Percentiles rank a stretch among this genome's conserved stretches.
Evolutionary conservation across 116 monocot species (phyloP).

Genomic region (Dioscorea cayenensis): DNA sequence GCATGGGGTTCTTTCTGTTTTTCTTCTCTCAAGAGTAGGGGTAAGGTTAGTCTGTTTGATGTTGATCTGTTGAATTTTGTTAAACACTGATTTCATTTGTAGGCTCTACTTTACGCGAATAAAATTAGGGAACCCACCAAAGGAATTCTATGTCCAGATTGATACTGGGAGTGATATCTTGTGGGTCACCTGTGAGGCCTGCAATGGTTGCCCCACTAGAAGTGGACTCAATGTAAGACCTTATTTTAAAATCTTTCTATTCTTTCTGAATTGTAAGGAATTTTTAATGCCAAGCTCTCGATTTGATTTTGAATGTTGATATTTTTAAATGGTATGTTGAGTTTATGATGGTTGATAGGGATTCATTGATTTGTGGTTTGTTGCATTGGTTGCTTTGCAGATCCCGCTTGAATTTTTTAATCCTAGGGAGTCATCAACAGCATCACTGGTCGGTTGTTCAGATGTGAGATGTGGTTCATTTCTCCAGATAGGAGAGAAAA

Average conservation of each 20-base stretch:
- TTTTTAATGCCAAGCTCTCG: too few relatives aligned
- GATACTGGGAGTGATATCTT: constrained; percentile 46
- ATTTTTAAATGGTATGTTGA: too few relatives aligned
- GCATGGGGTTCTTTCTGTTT: too few relatives aligned
- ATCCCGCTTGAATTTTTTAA: constrained; percentile 74
- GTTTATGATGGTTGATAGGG: too few relatives aligned
- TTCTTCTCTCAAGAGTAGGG: too few relatives aligned
- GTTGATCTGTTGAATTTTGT: background rate
- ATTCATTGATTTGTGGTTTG: background rate
- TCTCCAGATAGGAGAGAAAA: constrained; percentile 48
- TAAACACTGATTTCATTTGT: background rate
- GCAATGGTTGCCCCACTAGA: constrained; percentile 26
- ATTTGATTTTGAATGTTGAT: too few relatives aligned
- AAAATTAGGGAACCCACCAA: constrained; percentile 35
- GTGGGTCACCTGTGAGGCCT: constrained; percentile 40
- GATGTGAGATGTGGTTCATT: constrained; percentile 60
- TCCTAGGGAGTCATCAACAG: constrained; percentile 53
- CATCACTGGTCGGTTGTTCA: constrained; percentile 54
- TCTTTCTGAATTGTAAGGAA: too few relatives aligned
- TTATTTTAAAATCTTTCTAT: background rate
- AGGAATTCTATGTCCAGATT: constrained; percentile 45
- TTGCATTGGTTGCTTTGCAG: constrained; percentile 31
- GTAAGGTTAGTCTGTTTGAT: background rate
- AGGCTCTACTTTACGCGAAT: constrained; percentile 44
- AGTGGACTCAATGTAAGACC: constrained; percentile 41